A percentile compares a stretch with the other conserved stretches of the same genome.
These are phyloP conservation scores for Ophiosphaerella korrae DNA, from an alignment of 2,329 filamentous ascomycete species.

Conservation along the genomic window DNA sequence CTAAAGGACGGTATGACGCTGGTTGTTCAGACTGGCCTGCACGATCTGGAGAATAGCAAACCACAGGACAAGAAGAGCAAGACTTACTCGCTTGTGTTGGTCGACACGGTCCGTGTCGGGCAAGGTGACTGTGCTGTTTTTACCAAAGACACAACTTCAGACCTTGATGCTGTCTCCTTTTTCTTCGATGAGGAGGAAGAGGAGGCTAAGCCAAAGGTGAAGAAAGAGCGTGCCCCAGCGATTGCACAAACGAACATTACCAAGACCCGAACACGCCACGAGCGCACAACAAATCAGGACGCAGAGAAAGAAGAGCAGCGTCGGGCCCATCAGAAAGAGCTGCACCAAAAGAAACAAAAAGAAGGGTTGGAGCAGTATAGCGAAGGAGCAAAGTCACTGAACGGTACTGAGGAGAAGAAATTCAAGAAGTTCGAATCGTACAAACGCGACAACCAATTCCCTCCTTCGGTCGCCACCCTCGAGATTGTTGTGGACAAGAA, in stretches of 20 bases:
- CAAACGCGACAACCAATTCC: constrained; percentile 95
- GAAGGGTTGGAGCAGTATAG: constrained; percentile 86
- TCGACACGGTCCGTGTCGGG: constrained; percentile 90
- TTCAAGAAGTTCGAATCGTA: constrained; percentile 99
- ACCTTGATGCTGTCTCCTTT: constrained; percentile 93
- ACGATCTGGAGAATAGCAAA: constrained; percentile 83
- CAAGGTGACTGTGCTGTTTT: constrained; percentile 81
- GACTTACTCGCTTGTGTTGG: constrained; percentile 85
- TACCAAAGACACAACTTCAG: constrained; percentile 88
- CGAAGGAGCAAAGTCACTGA: constrained; percentile 81
- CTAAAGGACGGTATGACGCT: constrained; percentile 98
- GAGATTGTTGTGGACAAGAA: constrained; percentile 90
- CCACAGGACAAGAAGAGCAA: constrained; percentile 90
- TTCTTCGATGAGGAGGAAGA: constrained; percentile 96
- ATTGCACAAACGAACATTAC: constrained; percentile 95
- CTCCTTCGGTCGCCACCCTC: constrained; percentile 78
- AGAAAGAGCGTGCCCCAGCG: constrained; percentile 83
- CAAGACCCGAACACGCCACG: constrained; percentile 87
- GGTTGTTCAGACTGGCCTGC: constrained; percentile 85
- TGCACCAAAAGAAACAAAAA: constrained; percentile 84
- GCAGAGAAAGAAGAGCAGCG: constrained; percentile 88
- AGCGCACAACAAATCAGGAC: constrained; percentile 84
- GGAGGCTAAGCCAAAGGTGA: constrained; percentile 83
- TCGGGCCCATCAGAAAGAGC: constrained; percentile 89
- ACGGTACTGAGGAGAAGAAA: constrained; percentile 93